Evolutionary conservation across 1,284 basidiomycete species (phyloP), one percentile per base, ranked within the genome.

Genomic region (Leccinum griseonigrum): DNA sequence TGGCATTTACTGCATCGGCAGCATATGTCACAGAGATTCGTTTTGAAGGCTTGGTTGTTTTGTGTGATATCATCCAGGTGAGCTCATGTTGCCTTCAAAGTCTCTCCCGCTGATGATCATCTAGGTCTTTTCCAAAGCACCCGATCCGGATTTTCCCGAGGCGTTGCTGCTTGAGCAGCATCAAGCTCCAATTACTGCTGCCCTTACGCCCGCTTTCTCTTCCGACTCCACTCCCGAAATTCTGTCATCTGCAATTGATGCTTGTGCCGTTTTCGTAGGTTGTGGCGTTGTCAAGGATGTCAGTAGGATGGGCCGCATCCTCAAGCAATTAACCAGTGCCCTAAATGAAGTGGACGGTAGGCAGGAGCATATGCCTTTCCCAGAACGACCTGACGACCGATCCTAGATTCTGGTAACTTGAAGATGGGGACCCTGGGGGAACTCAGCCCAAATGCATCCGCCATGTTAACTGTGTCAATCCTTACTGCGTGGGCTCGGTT

Each of bases 141-240:
- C 92, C 1, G 97, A 99, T 76, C 92, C 95, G 1, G 95, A 96
- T 63, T 98, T 95, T 70, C 90, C 94, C 52, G 93, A 94, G 64
- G 87, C 94, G 0, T 80, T 96, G 3, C 79, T 99, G 2, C 83
- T 99, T n/a, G 97, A 99, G 73, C 97, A 99, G 74, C 93, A 98
- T 75, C 97, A 99, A 77, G 97, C 97, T 0, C 97, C 97, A 0
- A 97, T 99, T 63, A 97, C 97, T 1, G 95, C 97, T 2, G 97
- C 97, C 0, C 82, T 99, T n/a, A 99, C 96, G 0, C 97, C 97
- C 0, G 96, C 97, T 0, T 99, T 99, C 71, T 92, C 93, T 3
- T 82, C 91, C 0, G 97, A 99, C 72, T 94, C 95, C 1, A 95
- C 95, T 1, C 96, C 97, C 0, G 97, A 99, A 73, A 97, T 99